Evolutionary conservation across 1,284 basidiomycete genomes (phyloP), one percentile per base, ranked within the genome.

Genomic region (Stereum hirsutum): DNA sequence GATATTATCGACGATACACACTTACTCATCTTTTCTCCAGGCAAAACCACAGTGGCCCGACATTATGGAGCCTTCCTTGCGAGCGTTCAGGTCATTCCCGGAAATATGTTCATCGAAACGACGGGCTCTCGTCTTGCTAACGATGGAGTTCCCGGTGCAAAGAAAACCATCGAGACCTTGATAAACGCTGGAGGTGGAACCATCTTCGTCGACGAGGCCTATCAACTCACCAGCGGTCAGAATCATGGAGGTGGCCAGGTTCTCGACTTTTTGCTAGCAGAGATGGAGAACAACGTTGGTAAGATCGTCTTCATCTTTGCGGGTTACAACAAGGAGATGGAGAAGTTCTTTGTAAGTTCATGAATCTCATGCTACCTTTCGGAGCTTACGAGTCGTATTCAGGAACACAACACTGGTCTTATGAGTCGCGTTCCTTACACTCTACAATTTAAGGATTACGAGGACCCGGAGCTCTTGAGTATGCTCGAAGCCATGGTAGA

Each of bases 291-390:
- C 56, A 67, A 69, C 21, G 64, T 76, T 3, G 81, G 78, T 6
- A 74, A 63, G 12, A 51, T 81, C n/a, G 75, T 81, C 3, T 84
- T 84, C 58, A 76, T 84, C 49, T 61, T 84, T 6, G 80, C 81
- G 0, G 80, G 80, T 1, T 83, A 83, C 54, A 71, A 63, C 57
- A 77, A 72, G 44, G 64, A 84, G 57, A 83, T 84, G 81, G 80
- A 84, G 49, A 75, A 68, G 44, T 84, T 84, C 59, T 83, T 84
- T 48, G n/a, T n/a, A n/a, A n/a, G n/a, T n/a, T n/a, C n/a, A n/a
- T n/a, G n/a, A n/a, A n/a, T n/a, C n/a, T n/a, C n/a, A n/a, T n/a
- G n/a, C n/a, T n/a, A n/a, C n/a, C n/a, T n/a, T n/a, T n/a, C n/a
- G n/a, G n/a, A n/a, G n/a, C n/a, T n/a, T n/a, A n/a, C n/a, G n/a